Evolutionary conservation across 2,329 filamentous ascomycete species (phyloP).

Genomic region (Chrysoporthe puriensis): DNA sequence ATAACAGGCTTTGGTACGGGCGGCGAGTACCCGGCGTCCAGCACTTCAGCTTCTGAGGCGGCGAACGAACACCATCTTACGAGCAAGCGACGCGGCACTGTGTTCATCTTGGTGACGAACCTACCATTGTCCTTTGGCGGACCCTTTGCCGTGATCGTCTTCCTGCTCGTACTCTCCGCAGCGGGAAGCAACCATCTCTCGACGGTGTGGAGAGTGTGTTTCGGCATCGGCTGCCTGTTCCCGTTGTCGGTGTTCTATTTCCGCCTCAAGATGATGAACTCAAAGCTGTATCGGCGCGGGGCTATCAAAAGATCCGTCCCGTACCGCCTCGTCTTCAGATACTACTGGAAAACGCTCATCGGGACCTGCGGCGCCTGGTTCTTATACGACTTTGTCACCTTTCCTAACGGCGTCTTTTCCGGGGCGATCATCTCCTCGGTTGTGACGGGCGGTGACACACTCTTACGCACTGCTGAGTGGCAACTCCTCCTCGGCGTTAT

Average conservation of each 20-base stretch:
- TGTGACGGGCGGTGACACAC: conserved; percentile 42
- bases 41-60: conserved; percentile 54
- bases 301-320: conserved; percentile 51
- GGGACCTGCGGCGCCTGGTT: conserved; percentile 56
- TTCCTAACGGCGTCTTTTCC: conserved; percentile 59
- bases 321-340: conserved; percentile 50
- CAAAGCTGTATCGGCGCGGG: conserved; percentile 51
- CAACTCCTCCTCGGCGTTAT: conserved; percentile 47
- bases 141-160: conserved; percentile 44
- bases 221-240: conserved; percentile 54
- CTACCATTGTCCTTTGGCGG: conserved; percentile 53
- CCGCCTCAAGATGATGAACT: conserved; percentile 54
- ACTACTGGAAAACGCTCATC: conserved; percentile 53
- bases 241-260: conserved; percentile 57
- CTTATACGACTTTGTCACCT: conserved; percentile 57
- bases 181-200: conserved; percentile 43
- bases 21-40: conserved; percentile 50
- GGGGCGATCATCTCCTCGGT: conserved; percentile 53
- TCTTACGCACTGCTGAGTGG: conserved; percentile 49
- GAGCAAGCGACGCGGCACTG: conserved; percentile 54
- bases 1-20: conserved; percentile 49
- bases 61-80: conserved; percentile 52
- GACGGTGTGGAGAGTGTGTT: conserved; percentile 52
- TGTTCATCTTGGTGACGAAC: conserved; percentile 59
- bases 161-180: conserved; percentile 56